Evolutionary conservation across 1,284 basidiomycete genomes (phyloP), one percentile per base, ranked within the genome.

Genomic region (Sanguinoderma infundibulare): DNA sequence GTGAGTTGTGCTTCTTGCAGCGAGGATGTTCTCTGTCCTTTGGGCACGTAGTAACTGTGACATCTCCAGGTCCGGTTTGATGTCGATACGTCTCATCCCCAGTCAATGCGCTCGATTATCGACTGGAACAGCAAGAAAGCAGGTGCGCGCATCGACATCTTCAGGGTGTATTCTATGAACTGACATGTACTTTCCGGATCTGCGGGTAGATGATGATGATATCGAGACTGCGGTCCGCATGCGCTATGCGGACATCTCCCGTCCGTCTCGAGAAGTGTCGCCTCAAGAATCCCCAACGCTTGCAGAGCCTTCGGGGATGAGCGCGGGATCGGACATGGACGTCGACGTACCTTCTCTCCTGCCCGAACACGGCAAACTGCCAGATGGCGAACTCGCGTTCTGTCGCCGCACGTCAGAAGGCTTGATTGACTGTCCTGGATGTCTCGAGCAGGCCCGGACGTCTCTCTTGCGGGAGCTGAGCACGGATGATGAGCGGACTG

Each of bases 81-180:
- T 47, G 74, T 94, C 28, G 90, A 94, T 66, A 85, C 85, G 1
- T 78, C 82, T n/a, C 81, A 82, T 59, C 79, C 86, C 5, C 83
- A 80, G 65, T 74, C 76, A 20, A 82, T 82, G 26, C 82, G 89
- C 9, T 68, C 76, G 14, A 75, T 72, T 14, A 76, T 93, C 32
- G 89, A 93, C 70, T 90, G 90, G 87, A 91, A 94, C 66, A 94
- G 92, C 75, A 92, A 92, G 79, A 92, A 90, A 80, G 89, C 91
- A 66, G 90, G 92, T 88, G 59, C 64, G 79, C 74, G 17, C 22
- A 22, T 9, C n/a, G 14, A 14, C 30, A 24, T 4, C 28, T 10
- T 54, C 2, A 7, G 42, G n/a, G 14, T 17, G 8, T 15, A 28
- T 12, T 14, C 3, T 20, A 42, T 4, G 17, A 10, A 14, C 51